A percentile compares a stretch with the other conserved stretches of the same genome.
Evolutionary conservation across 495 filamentous ascomycete species (phyloP).

Genomic region (Podospora pseudoanserina): DNA sequence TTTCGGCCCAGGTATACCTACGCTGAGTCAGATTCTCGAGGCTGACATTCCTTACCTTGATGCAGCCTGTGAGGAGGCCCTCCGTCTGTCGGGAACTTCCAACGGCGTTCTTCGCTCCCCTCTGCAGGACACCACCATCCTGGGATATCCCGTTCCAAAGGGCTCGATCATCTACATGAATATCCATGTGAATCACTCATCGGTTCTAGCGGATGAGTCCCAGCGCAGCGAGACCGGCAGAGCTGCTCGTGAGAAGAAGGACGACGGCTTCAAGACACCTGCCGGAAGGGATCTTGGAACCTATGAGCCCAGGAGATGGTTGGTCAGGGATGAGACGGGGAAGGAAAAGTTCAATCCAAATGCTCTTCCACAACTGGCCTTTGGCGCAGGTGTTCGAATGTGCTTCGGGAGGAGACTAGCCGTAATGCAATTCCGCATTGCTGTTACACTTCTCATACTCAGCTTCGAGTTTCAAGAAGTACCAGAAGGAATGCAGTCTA

Average conservation of each 20-base stretch:
- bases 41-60: constrained; percentile 40
- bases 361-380: constrained; percentile 24
- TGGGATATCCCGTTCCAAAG: constrained; percentile 36
- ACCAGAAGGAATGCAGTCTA: constrained; percentile 23
- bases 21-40: constrained; percentile 28
- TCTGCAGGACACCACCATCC: constrained; percentile 31
- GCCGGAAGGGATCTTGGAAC: constrained; percentile 24
- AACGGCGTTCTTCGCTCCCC: constrained; percentile 28
- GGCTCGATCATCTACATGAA: constrained; percentile 32
- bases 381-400: constrained; percentile 26
- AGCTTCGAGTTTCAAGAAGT: constrained; percentile 30
- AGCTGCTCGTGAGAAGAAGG: constrained; percentile 21
- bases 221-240: constrained; percentile 24
- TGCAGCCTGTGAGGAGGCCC: constrained; percentile 33
- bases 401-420: constrained; percentile 28
- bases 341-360: constrained; percentile 29
- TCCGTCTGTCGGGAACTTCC: constrained; percentile 28
- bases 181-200: constrained; percentile 19
- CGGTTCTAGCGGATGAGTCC: constrained; percentile 24
- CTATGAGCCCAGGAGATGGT: constrained; percentile 34
- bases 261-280: constrained; percentile 17
- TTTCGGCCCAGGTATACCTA: constrained; percentile 21
- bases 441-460: constrained; percentile 24
- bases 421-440: constrained; percentile 29
- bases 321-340: constrained; percentile 24